Evolutionary conservation across 2,329 filamentous ascomycete species (phyloP).

Genomic region (Pseudocercospora crystallina): DNA sequence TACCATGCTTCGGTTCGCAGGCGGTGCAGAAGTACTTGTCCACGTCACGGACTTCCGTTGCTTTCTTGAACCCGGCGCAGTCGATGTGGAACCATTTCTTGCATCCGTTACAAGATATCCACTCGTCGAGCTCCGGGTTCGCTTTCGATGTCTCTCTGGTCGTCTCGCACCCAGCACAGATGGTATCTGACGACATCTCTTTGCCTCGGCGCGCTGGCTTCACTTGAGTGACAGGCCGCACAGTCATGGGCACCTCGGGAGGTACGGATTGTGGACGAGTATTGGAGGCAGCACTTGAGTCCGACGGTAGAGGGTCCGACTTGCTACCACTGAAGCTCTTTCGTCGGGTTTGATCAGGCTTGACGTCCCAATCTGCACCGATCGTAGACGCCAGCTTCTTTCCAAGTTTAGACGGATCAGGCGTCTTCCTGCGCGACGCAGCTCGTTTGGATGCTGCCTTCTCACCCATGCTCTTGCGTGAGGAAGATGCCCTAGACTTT

Average conservation of each 20-base stretch:
- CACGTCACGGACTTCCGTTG: conserved; percentile 63
- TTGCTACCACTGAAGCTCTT: conserved; percentile 27
- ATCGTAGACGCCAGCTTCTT: conserved; percentile 17
- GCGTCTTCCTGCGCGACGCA: conserved; percentile 35
- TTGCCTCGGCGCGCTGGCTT: conserved; percentile 28
- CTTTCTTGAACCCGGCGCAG: conserved; percentile 65
- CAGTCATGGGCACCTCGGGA: conserved; percentile 28
- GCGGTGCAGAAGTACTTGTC: conserved; percentile 66
- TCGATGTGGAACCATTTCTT: conserved; percentile 68
- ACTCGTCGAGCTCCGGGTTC: conserved; percentile 54
- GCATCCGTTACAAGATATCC: conserved; percentile 69
- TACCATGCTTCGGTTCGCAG: conserved; percentile 61
- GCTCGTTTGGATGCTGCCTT: conserved; percentile 33
- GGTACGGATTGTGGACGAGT: conserved; percentile 31
- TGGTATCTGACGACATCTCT: conserved; percentile 40
- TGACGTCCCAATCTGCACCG: conserved; percentile 9
- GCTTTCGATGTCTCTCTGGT: conserved; percentile 52
- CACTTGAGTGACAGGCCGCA: conserved; percentile 24
- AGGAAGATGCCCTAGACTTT: conserved; percentile 44
- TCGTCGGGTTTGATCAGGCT: conserved; percentile 19
- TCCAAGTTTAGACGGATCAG: conserved; percentile 33
- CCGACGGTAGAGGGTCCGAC: background rate
- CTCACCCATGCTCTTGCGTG: conserved; percentile 36
- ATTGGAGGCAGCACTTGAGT: background rate
- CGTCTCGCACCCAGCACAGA: conserved; percentile 59